Evolutionary conservation across 2,329 filamentous ascomycete genomes (phyloP), one percentile per base, ranked within the genome.

Genomic region (Cladosporium sp.): DNA sequence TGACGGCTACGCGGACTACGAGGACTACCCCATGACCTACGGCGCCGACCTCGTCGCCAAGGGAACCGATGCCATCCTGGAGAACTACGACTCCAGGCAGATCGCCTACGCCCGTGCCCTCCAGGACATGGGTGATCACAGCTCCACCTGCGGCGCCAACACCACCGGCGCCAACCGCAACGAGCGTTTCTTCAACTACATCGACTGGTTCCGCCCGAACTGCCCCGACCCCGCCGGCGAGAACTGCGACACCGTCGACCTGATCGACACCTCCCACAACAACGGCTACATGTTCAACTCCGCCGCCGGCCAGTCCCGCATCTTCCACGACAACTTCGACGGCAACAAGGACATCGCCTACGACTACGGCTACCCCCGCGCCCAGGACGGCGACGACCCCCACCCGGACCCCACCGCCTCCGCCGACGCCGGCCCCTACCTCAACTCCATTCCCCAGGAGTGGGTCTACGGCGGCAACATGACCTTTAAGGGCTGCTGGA

Each of bases 141-240:
- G 64, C 7, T 56, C 57, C 32, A 56, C 44, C 38, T 70, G 67
- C 50, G 63, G 54, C 2, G 61, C 67, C 22, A 56, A 51, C 38
- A 63, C 63, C 8, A 64, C 63, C 9, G 67, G 67, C 11, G 49
- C 51, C 22, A 65, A 69, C 41, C 64, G 67, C n/a, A 62, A 68
- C 55, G 67, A 69, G 56, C 64, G 67, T 9, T 68, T 69, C 58
- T 68, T 68, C 62, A 64, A 65, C 59, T 68, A 63, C 53, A 66
- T 68, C 57, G 58, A 63, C 41, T 55, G 49, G 3, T 68, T 68
- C 44, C 61, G 64, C n/a, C 59, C 64, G 4, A 57, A 55, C 22
- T 67, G 66, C 44, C 53, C 50, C 16, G 61, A 59, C 31, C 54
- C 63, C 8, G 10, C 53, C 3, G 56, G 52, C 3, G 49, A 54